phyloP scores from a whole-genome alignment of 208 protist species.

The Spongospora subterranea region DNA sequence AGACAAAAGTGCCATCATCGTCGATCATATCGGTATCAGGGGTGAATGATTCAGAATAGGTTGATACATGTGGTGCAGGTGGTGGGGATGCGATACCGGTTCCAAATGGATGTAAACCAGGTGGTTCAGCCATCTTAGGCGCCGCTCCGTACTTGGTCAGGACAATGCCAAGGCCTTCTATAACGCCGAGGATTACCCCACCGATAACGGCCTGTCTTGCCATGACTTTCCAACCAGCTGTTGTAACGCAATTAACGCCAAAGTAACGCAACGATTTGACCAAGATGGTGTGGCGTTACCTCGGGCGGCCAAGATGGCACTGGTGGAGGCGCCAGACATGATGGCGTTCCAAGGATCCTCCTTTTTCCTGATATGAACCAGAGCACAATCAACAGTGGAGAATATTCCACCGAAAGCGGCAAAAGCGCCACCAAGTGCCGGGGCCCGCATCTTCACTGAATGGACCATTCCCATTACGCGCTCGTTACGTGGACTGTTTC shows the following conservation, averaged over 20 bases:
- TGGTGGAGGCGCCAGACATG: conserved; percentile 69
- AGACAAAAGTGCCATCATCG: background rate
- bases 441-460: conserved; percentile 53
- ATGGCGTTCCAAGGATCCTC: conserved; percentile 77
- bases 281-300: conserved; percentile 10
- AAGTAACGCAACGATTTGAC: background rate
- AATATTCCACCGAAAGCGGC: conserved; percentile 75
- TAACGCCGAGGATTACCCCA: conserved; percentile 52
- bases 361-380: conserved; percentile 69
- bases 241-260: background rate
- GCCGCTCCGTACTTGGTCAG: conserved; percentile 48
- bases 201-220: conserved; percentile 35
- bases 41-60: conserved; percentile 10
- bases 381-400: conserved; percentile 74
- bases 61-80: background rate
- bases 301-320: conserved; percentile 70
- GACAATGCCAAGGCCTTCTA: conserved; percentile 59
- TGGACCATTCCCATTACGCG: conserved; percentile 56
- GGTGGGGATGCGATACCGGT: background rate
- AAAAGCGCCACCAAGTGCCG: conserved; percentile 67
- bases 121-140: conserved; percentile 29
- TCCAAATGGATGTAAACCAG: conserved; percentile 16
- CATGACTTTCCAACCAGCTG: conserved; percentile 57
- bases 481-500: conserved; percentile 70
- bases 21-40: background rate